A percentile compares a stretch with the other conserved stretches of the same genome.
Conservation (phyloP, 345 rosid genomes). For the Bruguiera gymnorhiza region DNA sequence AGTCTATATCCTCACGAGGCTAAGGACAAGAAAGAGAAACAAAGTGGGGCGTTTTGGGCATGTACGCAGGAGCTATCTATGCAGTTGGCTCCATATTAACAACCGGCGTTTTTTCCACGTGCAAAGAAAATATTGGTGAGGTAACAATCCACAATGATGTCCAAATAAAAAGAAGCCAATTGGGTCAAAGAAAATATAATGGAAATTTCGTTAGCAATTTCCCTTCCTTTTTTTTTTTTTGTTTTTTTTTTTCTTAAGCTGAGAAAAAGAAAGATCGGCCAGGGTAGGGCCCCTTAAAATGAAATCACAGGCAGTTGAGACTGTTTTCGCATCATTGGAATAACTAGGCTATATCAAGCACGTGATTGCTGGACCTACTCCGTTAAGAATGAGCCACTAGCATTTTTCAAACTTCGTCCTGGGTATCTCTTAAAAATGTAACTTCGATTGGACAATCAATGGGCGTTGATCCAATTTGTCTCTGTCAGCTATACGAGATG, state of each 20-base stretch:
- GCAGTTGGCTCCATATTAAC: slow-evolving; percentile 15
- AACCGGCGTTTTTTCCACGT: slow-evolving; percentile 34
- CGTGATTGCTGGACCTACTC: slow-evolving; percentile 35
- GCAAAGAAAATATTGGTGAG: slow-evolving; percentile 28
- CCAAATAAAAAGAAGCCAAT: slow-evolving; percentile 16
- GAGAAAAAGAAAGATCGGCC: background rate
- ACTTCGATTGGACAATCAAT: slow-evolving; percentile 21
- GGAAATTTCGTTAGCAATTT: slow-evolving; percentile 26
- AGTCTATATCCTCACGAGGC: too few species aligned
- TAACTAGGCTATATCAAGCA: slow-evolving; percentile 28
- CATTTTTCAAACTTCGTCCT: slow-evolving; percentile 1
- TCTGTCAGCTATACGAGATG: too few species aligned
- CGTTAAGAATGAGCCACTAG: slow-evolving; percentile 13
- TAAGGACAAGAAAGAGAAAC: too few species aligned
- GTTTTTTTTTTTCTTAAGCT: background rate
- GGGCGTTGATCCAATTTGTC: background rate
- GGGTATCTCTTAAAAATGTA: slow-evolving; percentile 9
- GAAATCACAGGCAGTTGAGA: slow-evolving; percentile 6
- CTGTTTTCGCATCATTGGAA: slow-evolving; percentile 16
- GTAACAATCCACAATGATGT: slow-evolving; percentile 24
- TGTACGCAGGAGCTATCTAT: background rate
- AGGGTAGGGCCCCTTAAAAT: slow-evolving; percentile 5
- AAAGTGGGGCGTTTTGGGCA: too few species aligned
- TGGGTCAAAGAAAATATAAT: slow-evolving; percentile 24
- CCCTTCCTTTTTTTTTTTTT: background rate